These are phyloP conservation scores for Suillus spraguei DNA, from an alignment of 768 basidiomycete species.

Conservation along the genomic window DNA sequence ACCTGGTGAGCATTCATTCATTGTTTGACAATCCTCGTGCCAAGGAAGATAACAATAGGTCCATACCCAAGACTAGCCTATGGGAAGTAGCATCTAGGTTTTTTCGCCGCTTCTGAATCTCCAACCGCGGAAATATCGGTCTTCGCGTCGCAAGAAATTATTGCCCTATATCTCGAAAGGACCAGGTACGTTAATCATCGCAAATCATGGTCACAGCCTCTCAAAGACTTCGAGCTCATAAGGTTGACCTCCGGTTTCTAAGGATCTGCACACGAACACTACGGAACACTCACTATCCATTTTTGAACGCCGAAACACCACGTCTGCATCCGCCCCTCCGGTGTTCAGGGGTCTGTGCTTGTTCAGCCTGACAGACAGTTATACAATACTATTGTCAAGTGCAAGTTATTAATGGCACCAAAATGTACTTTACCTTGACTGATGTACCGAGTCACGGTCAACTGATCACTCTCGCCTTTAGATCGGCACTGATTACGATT, in stretches of 20 bases:
- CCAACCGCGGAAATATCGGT: not conserved
- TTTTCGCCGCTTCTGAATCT: not conserved
- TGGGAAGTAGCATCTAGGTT: not conserved
- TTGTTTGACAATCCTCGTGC: not conserved
- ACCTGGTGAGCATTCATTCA: not conserved
- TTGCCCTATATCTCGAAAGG: not conserved
- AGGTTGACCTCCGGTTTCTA: not conserved
- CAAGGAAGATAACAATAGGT: not conserved
- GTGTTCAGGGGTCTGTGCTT: not conserved
- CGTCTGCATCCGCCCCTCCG: not conserved
- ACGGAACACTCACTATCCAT: not conserved
- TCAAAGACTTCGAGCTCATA: not conserved
- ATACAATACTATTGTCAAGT: not conserved
- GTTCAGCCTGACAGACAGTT: not conserved
- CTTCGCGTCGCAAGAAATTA: not conserved
- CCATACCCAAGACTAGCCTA: not conserved
- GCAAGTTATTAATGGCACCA: not conserved
- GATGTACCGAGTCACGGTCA: not conserved
- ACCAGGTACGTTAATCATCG: not conserved
- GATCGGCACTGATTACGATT: not conserved
- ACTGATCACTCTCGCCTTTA: not conserved
- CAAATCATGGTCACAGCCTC: not conserved
- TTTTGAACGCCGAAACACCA: not conserved
- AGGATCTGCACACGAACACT: conserved; percentile 1
- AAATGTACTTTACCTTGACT: not conserved